Evolutionary conservation across 2,329 filamentous ascomycete genomes (phyloP).

Genomic region (Didymella pinodella): DNA sequence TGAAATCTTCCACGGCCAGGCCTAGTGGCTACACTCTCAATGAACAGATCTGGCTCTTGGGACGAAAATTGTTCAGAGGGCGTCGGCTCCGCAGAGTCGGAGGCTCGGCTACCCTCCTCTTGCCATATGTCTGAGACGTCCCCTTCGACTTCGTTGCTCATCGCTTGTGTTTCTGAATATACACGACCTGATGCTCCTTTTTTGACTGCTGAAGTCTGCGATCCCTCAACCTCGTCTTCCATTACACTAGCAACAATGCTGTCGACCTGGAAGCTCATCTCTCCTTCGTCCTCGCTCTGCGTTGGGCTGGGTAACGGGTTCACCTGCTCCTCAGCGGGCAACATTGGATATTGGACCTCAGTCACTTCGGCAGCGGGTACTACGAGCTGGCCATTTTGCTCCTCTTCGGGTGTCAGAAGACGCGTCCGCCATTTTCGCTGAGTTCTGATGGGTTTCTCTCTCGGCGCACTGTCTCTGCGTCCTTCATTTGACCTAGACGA

Average conservation of each 20-base stretch:
- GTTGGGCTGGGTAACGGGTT: slow-evolving; percentile 42
- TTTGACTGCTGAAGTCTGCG: slow-evolving; percentile 3
- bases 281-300: slow-evolving; percentile 43
- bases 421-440: slow-evolving; percentile 39
- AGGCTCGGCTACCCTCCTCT: slow-evolving; percentile 56
- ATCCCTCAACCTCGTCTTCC: slow-evolving; percentile 8
- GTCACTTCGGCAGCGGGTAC: slow-evolving; percentile 16
- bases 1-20: slow-evolving; percentile 55
- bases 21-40: slow-evolving; percentile 37
- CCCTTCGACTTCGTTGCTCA: slow-evolving; percentile 16
- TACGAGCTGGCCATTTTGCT: slow-evolving; percentile 28
- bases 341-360: slow-evolving; percentile 41
- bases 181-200: not conserved
- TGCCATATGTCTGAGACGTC: slow-evolving; percentile 56
- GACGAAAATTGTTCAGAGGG: slow-evolving; percentile 6
- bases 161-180: not conserved
- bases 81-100: slow-evolving; percentile 23
- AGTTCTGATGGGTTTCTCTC: slow-evolving; percentile 35
- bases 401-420: slow-evolving; percentile 47
- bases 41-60: slow-evolving; percentile 42
- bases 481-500: slow-evolving; percentile 32
- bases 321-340: slow-evolving; percentile 26
- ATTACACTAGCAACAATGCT: slow-evolving; percentile 26
- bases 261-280: slow-evolving; percentile 46
- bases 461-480: slow-evolving; percentile 17